Base-by-base conservation (phyloP, 768 basidiomycete genomes). In the Russula earlei region DNA sequence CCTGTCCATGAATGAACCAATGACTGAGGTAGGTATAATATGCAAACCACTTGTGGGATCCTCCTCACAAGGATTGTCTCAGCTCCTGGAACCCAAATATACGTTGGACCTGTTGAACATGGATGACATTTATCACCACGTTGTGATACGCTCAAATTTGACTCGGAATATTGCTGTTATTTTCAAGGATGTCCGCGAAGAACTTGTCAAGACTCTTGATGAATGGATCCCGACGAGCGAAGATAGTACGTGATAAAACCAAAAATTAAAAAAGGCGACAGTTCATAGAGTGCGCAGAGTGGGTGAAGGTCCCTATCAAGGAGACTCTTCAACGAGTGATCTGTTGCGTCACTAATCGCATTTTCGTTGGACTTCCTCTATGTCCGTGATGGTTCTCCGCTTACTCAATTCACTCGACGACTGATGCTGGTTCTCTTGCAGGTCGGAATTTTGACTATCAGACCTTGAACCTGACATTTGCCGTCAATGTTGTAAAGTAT, bases 301-400 rank as follows among this genome's bases (percentile, higher is more conserved):
- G 75, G 75, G 65, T 60, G 20, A 61, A 47, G 6, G 64, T 59
- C 2, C 53, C 72, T 3, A 59, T 64, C 2, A 62, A 66, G 0
- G 62, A 66, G 37, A 54, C 34, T 5, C 5, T 58, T n/a, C 40
- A 58, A 38, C 38, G n/a, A 2, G 20, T 49, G 15, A 22, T 58
- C 15, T 58, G 56, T 17, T 33, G 25, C 7, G 31, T 27, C 19
- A 11, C 52, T 2, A 49, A 20, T 53, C 56, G 56, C 15, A 24
- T 58, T 6, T 76, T 78, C 54, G 72, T 80, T 37, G 77, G 76
- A 0, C 58, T 72, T 2, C 76, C 77, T 2, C 54, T 76, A 12
- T 78, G 77, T 49, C 33, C 22, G 52, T 27, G 14, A 47, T 29
- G 12, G 19, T 33, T 9, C 20, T 36, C 34, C 12, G 15, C 11